Percentiles rank a stretch among this genome's conserved stretches.
Evolutionary conservation across 225 moss, liverwort and hornwort genomes (phyloP).

Genomic region (Polytrichum commune): DNA sequence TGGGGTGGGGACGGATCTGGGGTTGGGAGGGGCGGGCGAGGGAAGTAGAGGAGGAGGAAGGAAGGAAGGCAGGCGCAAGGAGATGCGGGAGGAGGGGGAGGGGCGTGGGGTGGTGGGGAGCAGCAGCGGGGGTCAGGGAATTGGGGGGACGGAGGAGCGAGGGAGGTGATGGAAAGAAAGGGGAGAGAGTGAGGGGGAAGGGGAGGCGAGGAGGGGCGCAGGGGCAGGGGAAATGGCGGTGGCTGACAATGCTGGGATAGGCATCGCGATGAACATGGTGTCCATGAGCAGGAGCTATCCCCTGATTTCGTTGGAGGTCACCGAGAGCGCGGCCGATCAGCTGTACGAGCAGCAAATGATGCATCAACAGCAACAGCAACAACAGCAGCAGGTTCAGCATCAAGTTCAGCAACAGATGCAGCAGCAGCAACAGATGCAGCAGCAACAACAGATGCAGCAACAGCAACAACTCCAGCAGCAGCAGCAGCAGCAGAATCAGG

Average conservation of each 20-base stretch:
- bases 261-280: conserved; percentile 67
- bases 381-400: conserved; percentile 18
- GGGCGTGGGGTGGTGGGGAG: background rate
- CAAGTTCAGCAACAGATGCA: background rate
- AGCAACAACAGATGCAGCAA: conserved; percentile 1
- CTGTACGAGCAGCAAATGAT: conserved; percentile 51
- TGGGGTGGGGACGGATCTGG: background rate
- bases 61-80: background rate
- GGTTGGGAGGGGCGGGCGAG: background rate
- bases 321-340: conserved; percentile 63
- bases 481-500: conserved; percentile 11
- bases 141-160: background rate
- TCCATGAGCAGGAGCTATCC: conserved; percentile 66
- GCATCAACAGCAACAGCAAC: conserved; percentile 21
- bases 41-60: background rate
- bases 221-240: conserved; percentile 60
- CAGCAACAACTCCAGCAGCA: background rate
- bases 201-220: conserved; percentile 3
- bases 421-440: conserved; percentile 9
- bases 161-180: background rate
- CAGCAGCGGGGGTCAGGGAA: background rate
- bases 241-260: conserved; percentile 88
- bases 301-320: conserved; percentile 55
- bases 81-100: background rate
- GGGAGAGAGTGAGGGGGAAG: background rate